Evolutionary conservation across 768 basidiomycete genomes (phyloP).

Genomic region (Austroboletus festivus): DNA sequence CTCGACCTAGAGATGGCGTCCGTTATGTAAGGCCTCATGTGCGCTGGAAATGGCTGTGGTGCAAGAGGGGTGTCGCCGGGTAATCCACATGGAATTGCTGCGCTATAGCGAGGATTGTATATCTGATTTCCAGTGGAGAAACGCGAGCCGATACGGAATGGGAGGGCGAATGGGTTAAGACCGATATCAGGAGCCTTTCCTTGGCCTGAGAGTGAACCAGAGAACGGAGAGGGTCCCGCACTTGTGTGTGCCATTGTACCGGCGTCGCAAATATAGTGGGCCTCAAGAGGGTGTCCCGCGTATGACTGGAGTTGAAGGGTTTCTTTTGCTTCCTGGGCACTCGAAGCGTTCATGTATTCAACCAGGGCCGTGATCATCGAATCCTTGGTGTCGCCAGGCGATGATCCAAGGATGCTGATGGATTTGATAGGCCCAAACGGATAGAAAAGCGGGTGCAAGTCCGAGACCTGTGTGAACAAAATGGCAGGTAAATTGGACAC

Average conservation of each 20-base stretch:
- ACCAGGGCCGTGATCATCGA: conserved; percentile 56
- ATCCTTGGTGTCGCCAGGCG: conserved; percentile 30
- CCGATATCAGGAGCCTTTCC: conserved; percentile 20
- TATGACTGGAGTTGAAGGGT: conserved; percentile 62
- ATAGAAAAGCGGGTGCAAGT: conserved; percentile 69
- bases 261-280: conserved; percentile 34
- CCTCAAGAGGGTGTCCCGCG: conserved; percentile 42
- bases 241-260: conserved; percentile 3
- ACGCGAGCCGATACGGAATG: conserved; percentile 25
- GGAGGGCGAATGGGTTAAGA: conserved; percentile 33
- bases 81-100: conserved; percentile 13
- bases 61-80: conserved; percentile 24
- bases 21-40: conserved; percentile 13
- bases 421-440: conserved; percentile 70
- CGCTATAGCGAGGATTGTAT: conserved; percentile 2
- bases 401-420: conserved; percentile 46
- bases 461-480: conserved; percentile 63
- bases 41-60: conserved; percentile 21
- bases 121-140: conserved; percentile 2
- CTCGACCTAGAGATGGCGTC: conserved; percentile 32
- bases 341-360: conserved; percentile 53
- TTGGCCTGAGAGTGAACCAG: conserved; percentile 8
- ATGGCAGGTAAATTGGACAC: conserved; percentile 64
- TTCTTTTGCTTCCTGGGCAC: conserved; percentile 65
- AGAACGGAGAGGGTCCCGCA: conserved; percentile 5